phyloP scores from a whole-genome alignment of 1,284 basidiomycete species.

The Trametes versicolor region DNA sequence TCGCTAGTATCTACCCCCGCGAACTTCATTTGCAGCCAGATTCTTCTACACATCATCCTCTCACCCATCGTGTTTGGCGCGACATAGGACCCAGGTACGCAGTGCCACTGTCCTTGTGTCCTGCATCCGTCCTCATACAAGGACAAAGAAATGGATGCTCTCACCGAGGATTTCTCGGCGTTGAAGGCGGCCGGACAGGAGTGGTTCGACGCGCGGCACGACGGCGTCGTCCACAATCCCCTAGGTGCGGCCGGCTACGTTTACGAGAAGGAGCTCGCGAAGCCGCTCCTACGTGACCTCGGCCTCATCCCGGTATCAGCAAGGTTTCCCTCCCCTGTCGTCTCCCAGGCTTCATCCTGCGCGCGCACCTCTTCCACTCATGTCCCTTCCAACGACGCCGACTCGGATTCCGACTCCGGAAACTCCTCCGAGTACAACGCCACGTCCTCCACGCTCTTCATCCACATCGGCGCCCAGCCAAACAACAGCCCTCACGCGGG shows the following conservation, averaged over 20 bases:
- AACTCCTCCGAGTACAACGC: slow-evolving; percentile 2
- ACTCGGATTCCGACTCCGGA: slow-evolving; percentile 8
- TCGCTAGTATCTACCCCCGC: not conserved
- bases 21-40: not conserved
- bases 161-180: slow-evolving; percentile 8
- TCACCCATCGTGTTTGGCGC: too few relatives aligned
- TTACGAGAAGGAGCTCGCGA: slow-evolving; percentile 23
- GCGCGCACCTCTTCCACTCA: too few relatives aligned
- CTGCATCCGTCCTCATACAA: not conserved
- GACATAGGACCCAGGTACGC: not conserved
- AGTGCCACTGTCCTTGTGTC: not conserved
- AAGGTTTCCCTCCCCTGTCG: not conserved
- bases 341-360: not conserved
- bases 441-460: slow-evolving; percentile 23
- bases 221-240: slow-evolving; percentile 32
- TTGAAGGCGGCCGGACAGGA: not conserved
- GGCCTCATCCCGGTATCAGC: slow-evolving; percentile 21
- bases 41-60: not conserved
- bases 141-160: not conserved
- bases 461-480: slow-evolving; percentile 46
- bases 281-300: slow-evolving; percentile 23
- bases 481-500: slow-evolving; percentile 46
- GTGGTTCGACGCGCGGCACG: slow-evolving; percentile 19
- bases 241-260: slow-evolving; percentile 31
- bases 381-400: slow-evolving; percentile 2